Conservation (phyloP, 257 asterid species). For the Nicotiana obtusifolia region DNA sequence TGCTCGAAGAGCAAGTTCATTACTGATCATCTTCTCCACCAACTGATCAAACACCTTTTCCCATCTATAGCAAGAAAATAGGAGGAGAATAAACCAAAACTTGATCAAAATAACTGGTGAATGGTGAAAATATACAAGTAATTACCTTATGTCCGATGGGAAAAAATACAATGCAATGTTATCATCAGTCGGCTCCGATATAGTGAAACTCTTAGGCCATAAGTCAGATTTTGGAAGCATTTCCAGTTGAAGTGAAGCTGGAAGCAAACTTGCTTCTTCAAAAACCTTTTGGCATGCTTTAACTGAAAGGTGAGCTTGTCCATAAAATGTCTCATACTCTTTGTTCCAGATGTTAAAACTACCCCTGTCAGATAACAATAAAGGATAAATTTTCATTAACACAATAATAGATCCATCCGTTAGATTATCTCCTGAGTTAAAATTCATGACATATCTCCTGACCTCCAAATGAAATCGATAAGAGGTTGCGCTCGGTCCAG, state of each 20-base stretch:
- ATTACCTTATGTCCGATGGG: conserved; percentile 46
- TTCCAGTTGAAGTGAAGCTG: conserved; percentile 48
- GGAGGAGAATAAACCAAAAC: background rate
- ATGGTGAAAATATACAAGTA: background rate
- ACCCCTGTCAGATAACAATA: conserved; percentile 44
- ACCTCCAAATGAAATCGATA: conserved; percentile 63
- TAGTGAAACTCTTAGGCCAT: conserved; percentile 72
- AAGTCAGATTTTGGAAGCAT: conserved; percentile 49
- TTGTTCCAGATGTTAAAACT: conserved; percentile 37
- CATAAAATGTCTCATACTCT: conserved; percentile 29
- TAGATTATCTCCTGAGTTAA: background rate
- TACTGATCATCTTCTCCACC: conserved; percentile 44
- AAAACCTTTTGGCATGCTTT: conserved; percentile 46
- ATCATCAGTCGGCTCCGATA: conserved; percentile 39
- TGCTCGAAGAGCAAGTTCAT: conserved; percentile 61
- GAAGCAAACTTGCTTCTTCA: conserved; percentile 37
- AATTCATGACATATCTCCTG: conserved; percentile 18
- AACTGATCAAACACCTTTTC: conserved; percentile 41
- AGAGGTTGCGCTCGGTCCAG: conserved; percentile 33
- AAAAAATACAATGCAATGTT: conserved; percentile 77
- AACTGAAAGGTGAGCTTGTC: conserved; percentile 51
- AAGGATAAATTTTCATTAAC: conserved; percentile 9
- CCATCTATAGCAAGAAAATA: conserved; percentile 25
- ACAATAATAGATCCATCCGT: background rate
- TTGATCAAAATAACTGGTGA: background rate